Conservation (phyloP, 148 eudicot genomes). For the Beta vulgaris region DNA sequence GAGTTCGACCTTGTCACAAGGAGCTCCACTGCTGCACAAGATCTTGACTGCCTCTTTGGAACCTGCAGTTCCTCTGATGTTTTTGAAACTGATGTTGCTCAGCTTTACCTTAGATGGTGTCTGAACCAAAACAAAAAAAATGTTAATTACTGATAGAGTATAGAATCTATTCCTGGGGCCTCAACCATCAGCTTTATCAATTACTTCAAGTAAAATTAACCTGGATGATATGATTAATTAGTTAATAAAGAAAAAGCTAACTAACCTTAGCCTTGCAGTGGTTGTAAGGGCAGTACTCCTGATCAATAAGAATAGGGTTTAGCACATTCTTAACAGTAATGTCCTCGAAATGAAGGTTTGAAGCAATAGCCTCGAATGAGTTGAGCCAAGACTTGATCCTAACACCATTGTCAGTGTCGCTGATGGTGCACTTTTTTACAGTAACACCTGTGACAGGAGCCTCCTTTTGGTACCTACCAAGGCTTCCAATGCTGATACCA, state of each 20-base stretch:
- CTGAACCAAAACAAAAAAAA: too few species aligned
- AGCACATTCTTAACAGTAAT: slow-evolving; percentile 39
- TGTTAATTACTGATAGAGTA: too few species aligned
- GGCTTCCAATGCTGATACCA: slow-evolving; percentile 66
- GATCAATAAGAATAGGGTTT: slow-evolving; percentile 44
- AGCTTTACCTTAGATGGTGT: slow-evolving; percentile 47
- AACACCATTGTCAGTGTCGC: slow-evolving; percentile 46
- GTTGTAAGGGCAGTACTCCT: slow-evolving; percentile 55
- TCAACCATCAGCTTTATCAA: too few species aligned
- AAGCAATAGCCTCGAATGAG: slow-evolving; percentile 30
- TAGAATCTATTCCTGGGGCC: too few species aligned
- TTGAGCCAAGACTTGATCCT: slow-evolving; percentile 61
- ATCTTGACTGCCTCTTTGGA: slow-evolving; percentile 35
- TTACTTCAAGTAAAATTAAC: too few species aligned
- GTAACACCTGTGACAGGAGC: slow-evolving; percentile 34
- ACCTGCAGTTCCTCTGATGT: slow-evolving; percentile 42
- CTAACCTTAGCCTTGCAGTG: slow-evolving; percentile 41
- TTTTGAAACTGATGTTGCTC: slow-evolving; percentile 42
- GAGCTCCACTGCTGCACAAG: slow-evolving; percentile 36
- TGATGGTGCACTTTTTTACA: slow-evolving; percentile 46
- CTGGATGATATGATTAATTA: too few species aligned
- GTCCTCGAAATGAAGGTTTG: slow-evolving; percentile 49
- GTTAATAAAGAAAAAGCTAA: too few species aligned
- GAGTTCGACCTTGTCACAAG: slow-evolving; percentile 41
- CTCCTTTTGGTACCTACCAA: slow-evolving; percentile 45